A percentile compares a stretch with the other conserved stretches of the same genome.
Conservation (phyloP, 306 rosid genomes). For the Luffa acutangula region DNA sequence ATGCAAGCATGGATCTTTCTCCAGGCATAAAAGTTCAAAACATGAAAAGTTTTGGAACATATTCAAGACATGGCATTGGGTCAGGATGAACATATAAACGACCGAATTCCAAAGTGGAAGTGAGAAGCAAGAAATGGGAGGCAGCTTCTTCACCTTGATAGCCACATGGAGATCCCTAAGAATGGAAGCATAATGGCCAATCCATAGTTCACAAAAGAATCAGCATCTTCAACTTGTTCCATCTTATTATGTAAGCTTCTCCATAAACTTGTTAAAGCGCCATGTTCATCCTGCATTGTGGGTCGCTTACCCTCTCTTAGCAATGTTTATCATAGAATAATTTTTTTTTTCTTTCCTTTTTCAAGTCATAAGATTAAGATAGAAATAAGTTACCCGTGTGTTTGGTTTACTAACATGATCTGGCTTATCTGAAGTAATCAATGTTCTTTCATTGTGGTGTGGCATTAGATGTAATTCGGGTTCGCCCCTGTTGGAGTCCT, state of each 20-base stretch:
- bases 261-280: slow-evolving; percentile 30
- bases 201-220: slow-evolving; percentile 57
- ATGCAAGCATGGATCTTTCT: background rate
- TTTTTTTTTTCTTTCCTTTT: background rate
- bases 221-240: slow-evolving; percentile 33
- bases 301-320: slow-evolving; percentile 17
- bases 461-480: slow-evolving; percentile 21
- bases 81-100: background rate
- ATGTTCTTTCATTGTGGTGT: slow-evolving; percentile 19
- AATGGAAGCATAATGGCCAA: slow-evolving; percentile 52
- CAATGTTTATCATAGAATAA: background rate
- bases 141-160: slow-evolving; percentile 20
- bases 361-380: background rate
- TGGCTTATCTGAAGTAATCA: slow-evolving; percentile 19
- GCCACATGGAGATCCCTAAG: slow-evolving; percentile 47
- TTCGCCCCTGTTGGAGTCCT: slow-evolving; percentile 11
- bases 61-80: background rate
- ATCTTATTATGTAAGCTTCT: slow-evolving; percentile 25
- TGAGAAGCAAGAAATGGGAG: background rate
- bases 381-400: slow-evolving; percentile 29
- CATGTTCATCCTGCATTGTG: slow-evolving; percentile 41
- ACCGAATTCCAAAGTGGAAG: background rate
- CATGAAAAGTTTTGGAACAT: background rate
- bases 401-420: slow-evolving; percentile 21
- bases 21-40: background rate